A percentile compares a stretch with the other conserved stretches of the same genome.
Evolutionary conservation across 208 protist species (phyloP).

Genomic region (Leishmania tropica): DNA sequence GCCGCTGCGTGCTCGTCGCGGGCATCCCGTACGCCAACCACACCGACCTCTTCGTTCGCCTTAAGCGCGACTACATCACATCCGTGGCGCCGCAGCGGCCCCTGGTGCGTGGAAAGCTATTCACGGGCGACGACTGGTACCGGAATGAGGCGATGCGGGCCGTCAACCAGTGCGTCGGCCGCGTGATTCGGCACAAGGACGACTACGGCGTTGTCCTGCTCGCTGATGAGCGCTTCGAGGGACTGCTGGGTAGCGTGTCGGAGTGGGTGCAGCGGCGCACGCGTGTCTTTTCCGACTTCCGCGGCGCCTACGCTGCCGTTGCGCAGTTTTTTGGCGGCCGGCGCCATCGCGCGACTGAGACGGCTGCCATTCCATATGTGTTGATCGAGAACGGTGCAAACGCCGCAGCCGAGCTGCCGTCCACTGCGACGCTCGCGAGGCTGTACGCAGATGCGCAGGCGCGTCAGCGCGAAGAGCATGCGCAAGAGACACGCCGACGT

Average conservation of each 20-base stretch:
- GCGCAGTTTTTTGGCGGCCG: constrained; percentile 66
- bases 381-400: not conserved
- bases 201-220: constrained; percentile 97
- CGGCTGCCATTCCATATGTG: constrained; percentile 30
- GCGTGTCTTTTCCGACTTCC: constrained; percentile 57
- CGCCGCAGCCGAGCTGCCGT: constrained; percentile 13
- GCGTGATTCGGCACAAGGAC: constrained; percentile 96
- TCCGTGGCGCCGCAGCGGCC: constrained; percentile 63
- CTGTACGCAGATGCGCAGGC: constrained; percentile 35
- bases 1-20: constrained; percentile 94
- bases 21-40: constrained; percentile 95
- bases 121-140: constrained; percentile 96
- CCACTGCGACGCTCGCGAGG: constrained; percentile 36
- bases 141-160: constrained; percentile 93
- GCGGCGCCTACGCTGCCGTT: constrained; percentile 60
- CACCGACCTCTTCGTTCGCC: constrained; percentile 87
- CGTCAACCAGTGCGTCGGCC: constrained; percentile 98
- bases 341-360: constrained; percentile 13
- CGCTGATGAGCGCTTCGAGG: constrained; percentile 93
- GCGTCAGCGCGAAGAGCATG: constrained; percentile 19
- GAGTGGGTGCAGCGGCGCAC: constrained; percentile 68
- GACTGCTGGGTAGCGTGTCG: constrained; percentile 42
- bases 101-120: constrained; percentile 64
- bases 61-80: constrained; percentile 84
- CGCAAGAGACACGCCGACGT: constrained; percentile 19